These are phyloP conservation scores for Novymonas esmeraldas DNA, from an alignment of 208 protist species.

Conservation along the genomic window DNA sequence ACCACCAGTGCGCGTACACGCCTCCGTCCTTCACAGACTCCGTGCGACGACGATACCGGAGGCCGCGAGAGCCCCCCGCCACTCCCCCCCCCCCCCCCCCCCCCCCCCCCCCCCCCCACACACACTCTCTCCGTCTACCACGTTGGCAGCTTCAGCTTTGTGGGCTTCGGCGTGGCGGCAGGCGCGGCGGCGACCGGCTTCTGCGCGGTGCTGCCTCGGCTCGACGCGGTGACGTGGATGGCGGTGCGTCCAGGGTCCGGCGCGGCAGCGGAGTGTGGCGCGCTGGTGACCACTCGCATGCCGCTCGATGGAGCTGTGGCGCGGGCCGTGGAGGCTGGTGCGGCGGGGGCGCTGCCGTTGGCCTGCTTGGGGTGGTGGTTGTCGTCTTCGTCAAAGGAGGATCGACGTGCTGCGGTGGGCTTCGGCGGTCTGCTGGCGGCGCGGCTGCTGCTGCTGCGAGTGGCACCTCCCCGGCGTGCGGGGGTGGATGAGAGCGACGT, in stretches of 20 bases:
- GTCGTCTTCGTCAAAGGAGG: conserved; percentile 49
- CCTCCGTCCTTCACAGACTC: not conserved
- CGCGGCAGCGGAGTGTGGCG: not conserved
- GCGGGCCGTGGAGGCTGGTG: not conserved
- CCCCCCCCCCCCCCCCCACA: not conserved
- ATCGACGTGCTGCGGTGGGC: conserved; percentile 4
- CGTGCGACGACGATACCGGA: no score
- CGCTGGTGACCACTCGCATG: not conserved
- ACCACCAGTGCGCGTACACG: not conserved
- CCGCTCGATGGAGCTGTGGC: not conserved
- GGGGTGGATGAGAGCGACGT: not conserved
- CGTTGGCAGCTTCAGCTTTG: conserved; percentile 34
- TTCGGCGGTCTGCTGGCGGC: no score
- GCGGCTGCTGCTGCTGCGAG: no score
- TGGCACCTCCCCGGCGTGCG: not conserved
- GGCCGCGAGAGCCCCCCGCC: no score
- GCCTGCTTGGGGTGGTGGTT: not conserved
- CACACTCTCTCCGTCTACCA: conserved; percentile 18
- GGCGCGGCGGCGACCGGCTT: no score
- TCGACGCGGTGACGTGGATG: no score
- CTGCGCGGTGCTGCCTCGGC: no score
- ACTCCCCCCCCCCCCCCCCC: not conserved
- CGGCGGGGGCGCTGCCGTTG: not conserved
- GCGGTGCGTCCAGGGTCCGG: no score
- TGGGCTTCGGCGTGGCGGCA: no score